Conservation (phyloP, 108 stramenopile species). For the Pseudonitzschia multistriata region DNA sequence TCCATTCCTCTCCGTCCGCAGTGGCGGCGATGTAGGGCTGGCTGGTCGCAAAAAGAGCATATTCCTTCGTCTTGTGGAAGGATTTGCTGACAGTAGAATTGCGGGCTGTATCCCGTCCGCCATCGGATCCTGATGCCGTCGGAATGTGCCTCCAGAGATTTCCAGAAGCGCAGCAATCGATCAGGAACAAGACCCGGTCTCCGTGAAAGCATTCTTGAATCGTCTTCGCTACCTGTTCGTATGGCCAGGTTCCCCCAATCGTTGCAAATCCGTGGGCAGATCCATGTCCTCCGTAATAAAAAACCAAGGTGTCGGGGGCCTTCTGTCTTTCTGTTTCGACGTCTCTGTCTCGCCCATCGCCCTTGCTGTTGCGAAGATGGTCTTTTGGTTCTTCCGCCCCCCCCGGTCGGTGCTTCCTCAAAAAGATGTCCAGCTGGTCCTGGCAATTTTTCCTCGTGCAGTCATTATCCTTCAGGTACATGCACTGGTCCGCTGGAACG, state of each 20-base stretch:
- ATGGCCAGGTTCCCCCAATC: constrained; percentile 14
- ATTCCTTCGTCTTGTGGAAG: background rate
- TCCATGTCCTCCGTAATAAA: constrained; percentile 38
- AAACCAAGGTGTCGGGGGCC: constrained; percentile 18
- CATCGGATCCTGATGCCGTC: background rate
- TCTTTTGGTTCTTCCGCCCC: background rate
- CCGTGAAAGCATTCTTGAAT: constrained; percentile 23
- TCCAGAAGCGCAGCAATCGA: constrained; percentile 37
- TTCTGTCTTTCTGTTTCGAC: no score
- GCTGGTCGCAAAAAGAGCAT: constrained; percentile 7
- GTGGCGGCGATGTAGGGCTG: constrained; percentile 22
- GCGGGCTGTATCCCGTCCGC: background rate
- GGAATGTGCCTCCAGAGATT: constrained; percentile 15
- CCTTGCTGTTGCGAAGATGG: background rate
- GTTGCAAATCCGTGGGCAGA: constrained; percentile 23
- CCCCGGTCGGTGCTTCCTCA: constrained; percentile 7
- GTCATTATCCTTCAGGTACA: constrained; percentile 25
- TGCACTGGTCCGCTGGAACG: constrained; percentile 22
- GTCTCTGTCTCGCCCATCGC: background rate
- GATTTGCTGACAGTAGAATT: no score
- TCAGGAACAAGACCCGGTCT: constrained; percentile 27
- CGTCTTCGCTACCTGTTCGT: constrained; percentile 7
- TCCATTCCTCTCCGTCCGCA: constrained; percentile 29
- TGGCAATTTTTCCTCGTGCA: constrained; percentile 25
- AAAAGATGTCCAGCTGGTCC: no score